Base-by-base conservation (phyloP, 2,329 filamentous ascomycete species). In the Pseudopithomyces chartarum region DNA sequence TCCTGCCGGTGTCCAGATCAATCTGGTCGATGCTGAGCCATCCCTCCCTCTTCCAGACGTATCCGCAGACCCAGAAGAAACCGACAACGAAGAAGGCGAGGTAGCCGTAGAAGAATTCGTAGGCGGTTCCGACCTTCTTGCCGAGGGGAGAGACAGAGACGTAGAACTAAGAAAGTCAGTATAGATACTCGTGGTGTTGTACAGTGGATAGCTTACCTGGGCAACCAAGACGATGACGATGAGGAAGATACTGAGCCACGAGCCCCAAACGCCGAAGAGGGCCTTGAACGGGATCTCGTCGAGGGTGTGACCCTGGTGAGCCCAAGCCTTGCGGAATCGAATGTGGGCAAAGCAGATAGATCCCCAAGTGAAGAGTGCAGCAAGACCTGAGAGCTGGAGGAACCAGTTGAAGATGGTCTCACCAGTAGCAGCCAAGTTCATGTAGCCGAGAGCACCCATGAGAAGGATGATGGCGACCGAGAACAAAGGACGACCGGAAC, bases 261-360 rank as follows among this genome's bases (percentile, higher is more conserved):
- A 78, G 54, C 78, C 78, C 43, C 59, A 69, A 15, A 79, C 65
- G 52, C 78, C 78, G 56, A 73, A 73, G 26, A 67, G 62, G 42
- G 78, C 77, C 56, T 68, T 74, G 76, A 76, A 80, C 2, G 78
- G 78, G 20, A 80, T 72, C 66, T 80, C 78, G 46, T 79, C 77
- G n/a, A 79, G 48, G 15, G 71, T 73, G 60, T 75, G 73, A 39
- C 73, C 74, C 48, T 75, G 72, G 56, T 71, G 68, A 39, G 64
- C 65, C 75, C 75, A 77, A 20, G 73, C 75, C 58, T 79, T 79
- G 61, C 93, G 91, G 84, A 97, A 97, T 54, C 92, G 91, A 70
- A 97, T 96, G 76, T 97, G 93, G 22, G 89, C 86, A n/a, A 96
- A 79, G 75, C 92, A 96, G 74, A 97, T 94, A 62, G 90, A 90